Evolutionary conservation across 129 eudicot genomes (phyloP), one percentile per base, ranked within the genome.

Genomic region (Pulicaria dysenterica): DNA sequence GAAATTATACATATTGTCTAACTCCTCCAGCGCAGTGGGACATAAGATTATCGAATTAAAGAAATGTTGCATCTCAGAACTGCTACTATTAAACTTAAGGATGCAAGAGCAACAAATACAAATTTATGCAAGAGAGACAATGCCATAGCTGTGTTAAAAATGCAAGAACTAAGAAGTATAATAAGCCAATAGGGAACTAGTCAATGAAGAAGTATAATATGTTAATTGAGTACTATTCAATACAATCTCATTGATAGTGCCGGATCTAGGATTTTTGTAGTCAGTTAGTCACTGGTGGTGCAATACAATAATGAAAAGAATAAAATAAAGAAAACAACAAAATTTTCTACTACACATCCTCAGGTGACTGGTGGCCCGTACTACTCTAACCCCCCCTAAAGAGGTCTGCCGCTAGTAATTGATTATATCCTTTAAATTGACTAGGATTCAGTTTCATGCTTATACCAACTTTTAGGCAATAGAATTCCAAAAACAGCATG

Each of bases 191-290:
- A 8, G 39, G 43, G 11, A 7, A 44, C 68, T 34, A 43, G 43
- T 40, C 67, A 71, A 12, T 31, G 31, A 24, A 24, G 31, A 24
- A 41, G 15, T 17, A 34, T 44, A 54, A 40, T 38, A 70, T 54
- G 64, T 41, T 45, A 44, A 67, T 3, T 16, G 39, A 64, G 11
- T 16, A 44, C 49, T 34, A 43, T 57, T 55, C 67, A 71, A 24
- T 31, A 8, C 39, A 43, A 71, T 43, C 42, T 41, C 44, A 71
- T 34, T 37, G 2, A 24, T 24, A 24, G 31, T 2, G n/a, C n/a
- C n/a, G n/a, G 31, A 24, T 24, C 31, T 24, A 24, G 31, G 31
- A 24, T 24, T 24, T 24, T 24, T 24, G 2, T 24, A 24, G 31
- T 24, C 31, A 24, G 31, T 24, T 24, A 24, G 31, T 24, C 31